Evolutionary conservation across 495 filamentous ascomycete species (phyloP).

Genomic region (Penicillium paradoxum): DNA sequence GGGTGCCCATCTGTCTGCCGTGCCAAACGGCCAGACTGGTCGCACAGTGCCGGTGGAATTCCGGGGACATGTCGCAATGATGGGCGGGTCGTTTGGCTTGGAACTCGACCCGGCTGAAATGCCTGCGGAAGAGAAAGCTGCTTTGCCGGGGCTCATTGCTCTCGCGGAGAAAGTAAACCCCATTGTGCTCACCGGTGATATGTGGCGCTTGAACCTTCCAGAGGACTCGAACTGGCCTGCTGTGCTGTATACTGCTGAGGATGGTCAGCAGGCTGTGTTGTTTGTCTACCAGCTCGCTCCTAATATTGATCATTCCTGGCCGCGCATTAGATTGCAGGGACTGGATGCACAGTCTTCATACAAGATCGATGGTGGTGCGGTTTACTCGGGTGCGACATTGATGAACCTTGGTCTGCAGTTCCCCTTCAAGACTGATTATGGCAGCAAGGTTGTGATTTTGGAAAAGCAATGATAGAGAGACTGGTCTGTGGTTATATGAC

Average conservation of each 20-base stretch:
- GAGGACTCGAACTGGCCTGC: slow-evolving; percentile 53
- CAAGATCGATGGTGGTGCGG: slow-evolving; percentile 29
- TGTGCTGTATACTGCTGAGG: slow-evolving; percentile 44
- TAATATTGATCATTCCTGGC: slow-evolving; percentile 36
- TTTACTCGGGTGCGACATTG: slow-evolving; percentile 39
- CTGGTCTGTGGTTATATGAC: not conserved
- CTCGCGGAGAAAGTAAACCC: slow-evolving; percentile 48
- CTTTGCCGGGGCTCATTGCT: slow-evolving; percentile 41
- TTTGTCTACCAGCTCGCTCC: slow-evolving; percentile 45
- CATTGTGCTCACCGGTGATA: slow-evolving; percentile 45
- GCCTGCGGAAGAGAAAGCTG: slow-evolving; percentile 36
- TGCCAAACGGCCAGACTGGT: slow-evolving; percentile 48
- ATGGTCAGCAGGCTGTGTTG: slow-evolving; percentile 35
- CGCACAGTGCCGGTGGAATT: slow-evolving; percentile 45
- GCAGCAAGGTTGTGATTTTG: slow-evolving; percentile 37
- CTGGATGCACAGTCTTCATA: slow-evolving; percentile 40
- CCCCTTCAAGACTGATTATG: slow-evolving; percentile 32
- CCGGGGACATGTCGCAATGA: slow-evolving; percentile 53
- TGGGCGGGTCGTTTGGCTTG: slow-evolving; percentile 54
- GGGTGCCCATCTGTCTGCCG: slow-evolving; percentile 51
- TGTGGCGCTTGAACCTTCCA: slow-evolving; percentile 48
- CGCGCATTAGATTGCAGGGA: slow-evolving; percentile 39
- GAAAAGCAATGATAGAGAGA: slow-evolving; percentile 18
- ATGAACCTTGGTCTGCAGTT: slow-evolving; percentile 44
- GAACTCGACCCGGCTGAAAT: slow-evolving; percentile 47